A percentile compares a stretch with the other conserved stretches of the same genome.
Conservation (phyloP, 2,329 filamentous ascomycete species). For the Zasmidium citrigriseum region DNA sequence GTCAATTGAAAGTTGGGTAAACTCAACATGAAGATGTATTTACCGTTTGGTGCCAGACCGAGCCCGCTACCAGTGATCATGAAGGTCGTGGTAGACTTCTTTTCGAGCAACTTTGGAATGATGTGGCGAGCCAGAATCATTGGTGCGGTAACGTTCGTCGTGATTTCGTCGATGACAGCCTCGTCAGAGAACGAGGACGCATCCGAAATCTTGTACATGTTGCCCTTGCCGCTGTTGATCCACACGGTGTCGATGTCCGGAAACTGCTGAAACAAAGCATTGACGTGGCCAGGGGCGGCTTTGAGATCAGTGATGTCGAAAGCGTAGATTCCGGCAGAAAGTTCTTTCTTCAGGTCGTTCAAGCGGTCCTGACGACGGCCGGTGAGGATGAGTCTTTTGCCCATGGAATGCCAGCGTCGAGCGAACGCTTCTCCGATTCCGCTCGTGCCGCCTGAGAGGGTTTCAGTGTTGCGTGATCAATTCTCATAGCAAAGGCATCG, state of each 20-base stretch:
- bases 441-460: slow-evolving; percentile 43
- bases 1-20: no score
- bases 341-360: slow-evolving; percentile 38
- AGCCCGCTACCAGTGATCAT: slow-evolving; percentile 23
- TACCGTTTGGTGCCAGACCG: slow-evolving; percentile 19
- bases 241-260: slow-evolving; percentile 21
- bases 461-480: background rate
- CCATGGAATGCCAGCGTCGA: slow-evolving; percentile 47
- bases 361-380: slow-evolving; percentile 55
- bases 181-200: slow-evolving; percentile 2
- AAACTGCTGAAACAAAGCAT: slow-evolving; percentile 8
- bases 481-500: background rate
- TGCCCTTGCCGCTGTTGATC: slow-evolving; percentile 14
- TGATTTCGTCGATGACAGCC: slow-evolving; percentile 13
- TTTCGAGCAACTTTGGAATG: slow-evolving; percentile 15
- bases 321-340: slow-evolving; percentile 10
- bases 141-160: slow-evolving; percentile 18
- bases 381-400: slow-evolving; percentile 48
- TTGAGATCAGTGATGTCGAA: slow-evolving; percentile 16
- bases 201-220: slow-evolving; percentile 8
- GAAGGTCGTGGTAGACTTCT: slow-evolving; percentile 8
- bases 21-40: no score
- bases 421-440: slow-evolving; percentile 53
- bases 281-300: slow-evolving; percentile 8
- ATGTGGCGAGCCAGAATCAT: slow-evolving; percentile 21